These are phyloP conservation scores for Persicaria maculosa DNA, from an alignment of 148 eudicot genomes.

Conservation along the genomic window DNA sequence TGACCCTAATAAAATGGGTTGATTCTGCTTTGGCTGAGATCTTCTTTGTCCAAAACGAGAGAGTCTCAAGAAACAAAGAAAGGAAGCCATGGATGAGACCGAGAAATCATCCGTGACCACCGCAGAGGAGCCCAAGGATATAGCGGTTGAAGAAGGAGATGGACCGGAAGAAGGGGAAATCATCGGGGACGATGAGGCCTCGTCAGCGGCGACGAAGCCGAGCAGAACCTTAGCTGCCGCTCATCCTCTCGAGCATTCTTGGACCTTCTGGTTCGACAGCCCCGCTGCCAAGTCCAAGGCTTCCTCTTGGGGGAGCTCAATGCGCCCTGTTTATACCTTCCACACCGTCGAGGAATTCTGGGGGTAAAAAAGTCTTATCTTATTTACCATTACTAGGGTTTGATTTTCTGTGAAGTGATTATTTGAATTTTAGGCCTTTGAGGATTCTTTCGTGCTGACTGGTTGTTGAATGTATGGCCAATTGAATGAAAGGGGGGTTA, in stretches of 20 bases:
- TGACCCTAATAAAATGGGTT: too few relatives aligned
- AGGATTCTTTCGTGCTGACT: not conserved
- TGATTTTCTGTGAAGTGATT: not conserved
- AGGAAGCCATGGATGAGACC: conserved; percentile 25
- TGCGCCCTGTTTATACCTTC: conserved; percentile 70
- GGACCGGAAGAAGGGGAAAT: conserved; percentile 44
- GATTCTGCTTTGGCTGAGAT: too few relatives aligned
- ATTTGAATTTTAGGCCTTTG: not conserved
- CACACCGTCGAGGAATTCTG: conserved; percentile 84
- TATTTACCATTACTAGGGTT: not conserved
- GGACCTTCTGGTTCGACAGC: conserved; percentile 96
- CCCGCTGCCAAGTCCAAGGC: conserved; percentile 51
- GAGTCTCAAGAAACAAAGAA: not conserved
- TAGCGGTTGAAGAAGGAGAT: conserved; percentile 3
- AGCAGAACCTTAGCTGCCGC: conserved; percentile 8
- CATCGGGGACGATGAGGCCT: conserved; percentile 19
- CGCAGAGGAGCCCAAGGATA: conserved; percentile 15
- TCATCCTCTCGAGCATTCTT: conserved; percentile 70
- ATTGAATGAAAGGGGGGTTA: not conserved
- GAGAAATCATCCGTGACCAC: conserved; percentile 20
- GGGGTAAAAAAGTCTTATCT: conserved; percentile 35
- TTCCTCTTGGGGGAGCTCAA: conserved; percentile 67
- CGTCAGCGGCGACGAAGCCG: conserved; percentile 13
- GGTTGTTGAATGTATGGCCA: not conserved
- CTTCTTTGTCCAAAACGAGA: not conserved